Percentiles rank a stretch among this genome's conserved stretches.
Evolutionary conservation across 2,329 filamentous ascomycete genomes (phyloP).

Genomic region (Aspergillus piperis): DNA sequence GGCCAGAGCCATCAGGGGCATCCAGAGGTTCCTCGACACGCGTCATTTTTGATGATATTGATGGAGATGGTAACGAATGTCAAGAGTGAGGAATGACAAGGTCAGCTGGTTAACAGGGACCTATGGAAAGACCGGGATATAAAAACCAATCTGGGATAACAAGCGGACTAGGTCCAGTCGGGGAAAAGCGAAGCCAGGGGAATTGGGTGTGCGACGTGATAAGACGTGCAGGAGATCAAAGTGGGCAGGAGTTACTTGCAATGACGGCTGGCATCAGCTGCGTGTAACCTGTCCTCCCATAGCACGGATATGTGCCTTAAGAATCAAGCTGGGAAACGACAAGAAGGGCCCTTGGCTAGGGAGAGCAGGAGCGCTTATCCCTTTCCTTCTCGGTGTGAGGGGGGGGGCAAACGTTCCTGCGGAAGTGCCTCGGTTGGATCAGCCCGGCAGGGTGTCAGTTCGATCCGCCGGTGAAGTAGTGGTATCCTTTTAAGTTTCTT

Average conservation of each 20-base stretch:
- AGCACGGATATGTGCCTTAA: constrained; percentile 24
- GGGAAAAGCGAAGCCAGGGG: constrained; percentile 11
- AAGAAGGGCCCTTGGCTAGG: constrained; percentile 15
- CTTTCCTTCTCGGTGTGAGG: constrained; percentile 17
- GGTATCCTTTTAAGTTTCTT: constrained; percentile 9
- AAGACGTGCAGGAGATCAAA: constrained; percentile 22
- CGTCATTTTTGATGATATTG: constrained; percentile 17
- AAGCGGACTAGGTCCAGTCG: constrained; percentile 9
- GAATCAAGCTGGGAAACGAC: constrained; percentile 12
- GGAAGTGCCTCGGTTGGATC: constrained; percentile 7
- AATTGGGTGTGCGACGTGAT: constrained; percentile 26
- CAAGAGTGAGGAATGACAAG: constrained; percentile 1
- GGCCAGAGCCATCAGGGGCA: constrained; percentile 42
- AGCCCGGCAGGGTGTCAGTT: background rate
- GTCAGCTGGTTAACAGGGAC: background rate
- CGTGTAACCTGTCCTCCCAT: constrained; percentile 25
- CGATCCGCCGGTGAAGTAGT: constrained; percentile 2
- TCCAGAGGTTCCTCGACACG: constrained; percentile 22
- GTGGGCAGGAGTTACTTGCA: constrained; percentile 18
- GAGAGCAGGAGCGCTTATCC: constrained; percentile 20
- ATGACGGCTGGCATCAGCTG: constrained; percentile 26
- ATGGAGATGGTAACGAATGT: background rate
- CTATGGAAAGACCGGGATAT: constrained; percentile 11
- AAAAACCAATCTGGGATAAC: constrained; percentile 9
- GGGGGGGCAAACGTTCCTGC: constrained; percentile 19